Base-by-base conservation (phyloP, 768 basidiomycete species). In the Coprinopsis sp. region DNA sequence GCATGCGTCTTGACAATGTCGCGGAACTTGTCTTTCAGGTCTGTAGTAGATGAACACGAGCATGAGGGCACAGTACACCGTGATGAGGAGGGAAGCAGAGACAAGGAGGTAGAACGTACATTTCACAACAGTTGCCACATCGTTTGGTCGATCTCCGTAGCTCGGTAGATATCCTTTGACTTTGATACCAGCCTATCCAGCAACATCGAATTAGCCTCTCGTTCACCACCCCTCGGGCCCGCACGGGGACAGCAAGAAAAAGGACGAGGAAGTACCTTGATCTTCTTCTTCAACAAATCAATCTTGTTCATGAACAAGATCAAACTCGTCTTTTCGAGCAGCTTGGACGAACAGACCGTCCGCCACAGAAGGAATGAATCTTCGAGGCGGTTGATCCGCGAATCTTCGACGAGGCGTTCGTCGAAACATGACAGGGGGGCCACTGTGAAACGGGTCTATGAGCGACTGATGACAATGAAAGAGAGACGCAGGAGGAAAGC, bases 401-500 rank as follows among this genome's bases (percentile, higher is more conserved):
- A 68, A 58, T 89, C 87, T 64, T 90, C 87, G 46, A 80, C 72
- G 1, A 87, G 66, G 14, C 75, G 70, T 58, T 90, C 84, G 59
- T 91, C 86, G 53, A 90, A 91, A 42, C 82, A 84, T 14, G 84
- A 87, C 33, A 91, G n/a, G n/a, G 89, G 67, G 69, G 43, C 3
- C 51, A 22, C 23, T 21, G 33, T 37, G 33, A 50, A 11, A 84
- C 82, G n/a, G n/a, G n/a, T n/a, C 14, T 44, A 6, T 13, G 5
- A 2, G 12, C 33, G 19, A n/a, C n/a, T n/a, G n/a, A 18, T 27
- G 29, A 16, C 25, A n/a, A n/a, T n/a, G n/a, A n/a, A n/a, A n/a
- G n/a, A 30, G 34, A 27, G 29, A 8, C 14, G 11, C 34, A 12
- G 6, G 31, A 34, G 23, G 2, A n/a, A n/a, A n/a, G 33, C 21